Conservation (phyloP, 805 yeast genomes). For the Maudiozyma turicensis region DNA sequence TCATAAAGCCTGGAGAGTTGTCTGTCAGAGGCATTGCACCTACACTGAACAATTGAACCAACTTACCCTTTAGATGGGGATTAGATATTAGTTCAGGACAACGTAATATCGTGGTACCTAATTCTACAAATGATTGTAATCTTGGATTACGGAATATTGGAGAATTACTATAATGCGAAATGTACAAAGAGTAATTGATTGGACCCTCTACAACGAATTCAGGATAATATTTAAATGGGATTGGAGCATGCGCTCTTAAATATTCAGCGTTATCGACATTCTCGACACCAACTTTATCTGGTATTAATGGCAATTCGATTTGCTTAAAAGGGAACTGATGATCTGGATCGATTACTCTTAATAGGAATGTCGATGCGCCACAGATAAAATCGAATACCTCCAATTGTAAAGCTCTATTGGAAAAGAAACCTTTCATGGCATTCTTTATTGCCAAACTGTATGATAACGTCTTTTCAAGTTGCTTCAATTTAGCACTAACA, state of each 20-base stretch:
- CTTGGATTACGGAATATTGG: constrained; percentile 49
- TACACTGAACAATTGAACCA: constrained; percentile 68
- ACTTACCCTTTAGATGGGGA: constrained; percentile 82
- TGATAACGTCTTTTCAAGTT: constrained; percentile 36
- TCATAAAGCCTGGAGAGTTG: constrained; percentile 62
- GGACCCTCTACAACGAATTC: constrained; percentile 80
- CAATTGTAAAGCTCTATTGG: constrained; percentile 45
- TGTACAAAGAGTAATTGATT: constrained; percentile 57
- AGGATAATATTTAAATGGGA: constrained; percentile 75
- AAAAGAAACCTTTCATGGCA: constrained; percentile 54
- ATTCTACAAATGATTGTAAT: constrained; percentile 52
- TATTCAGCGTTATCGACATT: constrained; percentile 69
- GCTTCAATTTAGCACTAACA: constrained; percentile 38
- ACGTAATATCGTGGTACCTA: constrained; percentile 64
- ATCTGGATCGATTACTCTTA: constrained; percentile 61
- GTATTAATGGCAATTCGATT: constrained; percentile 47
- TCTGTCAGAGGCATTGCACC: constrained; percentile 58
- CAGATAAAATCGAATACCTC: constrained; percentile 68
- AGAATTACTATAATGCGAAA: constrained; percentile 45
- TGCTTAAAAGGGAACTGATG: constrained; percentile 50
- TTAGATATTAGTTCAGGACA: constrained; percentile 81
- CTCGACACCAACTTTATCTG: constrained; percentile 51
- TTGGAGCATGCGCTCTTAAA: constrained; percentile 54
- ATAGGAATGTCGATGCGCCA: constrained; percentile 65
- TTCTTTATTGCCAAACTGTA: constrained; percentile 38